phyloP scores from a whole-genome alignment of 2,329 filamentous ascomycete species.

The Fusarium sterilihyphosum region DNA sequence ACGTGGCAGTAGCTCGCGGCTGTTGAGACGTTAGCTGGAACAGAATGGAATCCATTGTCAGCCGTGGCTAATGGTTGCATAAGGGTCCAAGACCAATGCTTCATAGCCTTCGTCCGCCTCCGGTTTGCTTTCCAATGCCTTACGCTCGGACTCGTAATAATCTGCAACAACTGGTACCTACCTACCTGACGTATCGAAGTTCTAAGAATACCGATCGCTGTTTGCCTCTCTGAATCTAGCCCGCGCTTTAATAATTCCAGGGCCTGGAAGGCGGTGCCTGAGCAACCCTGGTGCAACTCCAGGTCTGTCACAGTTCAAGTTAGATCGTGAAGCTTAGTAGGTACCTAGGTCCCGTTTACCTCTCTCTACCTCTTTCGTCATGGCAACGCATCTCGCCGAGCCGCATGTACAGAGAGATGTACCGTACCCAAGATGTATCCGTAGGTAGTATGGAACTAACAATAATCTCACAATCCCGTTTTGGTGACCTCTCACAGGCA shows the following conservation, averaged over 20 bases:
- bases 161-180: not conserved
- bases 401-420: conserved; percentile 10
- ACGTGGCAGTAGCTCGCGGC: conserved; percentile 11
- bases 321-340: conserved; percentile 25
- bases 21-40: conserved; percentile 18
- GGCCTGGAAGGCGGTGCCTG: conserved; percentile 9
- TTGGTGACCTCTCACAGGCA: not conserved
- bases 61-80: conserved; percentile 28
- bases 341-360: conserved; percentile 7
- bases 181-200: not conserved
- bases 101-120: not conserved
- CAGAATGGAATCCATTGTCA: conserved; percentile 13
- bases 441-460: not conserved
- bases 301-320: conserved; percentile 20
- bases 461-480: not conserved
- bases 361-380: conserved; percentile 31
- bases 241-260: not conserved
- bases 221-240: conserved; percentile 13
- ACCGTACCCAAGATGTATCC: not conserved
- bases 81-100: conserved; percentile 29
- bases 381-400: conserved; percentile 36
- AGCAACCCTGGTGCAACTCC: not conserved
- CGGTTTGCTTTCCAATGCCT: not conserved
- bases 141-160: not conserved
- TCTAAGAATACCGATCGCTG: conserved; percentile 18